These are phyloP conservation scores for Nothomitra cinnamomea DNA, from an alignment of 2,329 filamentous ascomycete species.

Conservation along the genomic window DNA sequence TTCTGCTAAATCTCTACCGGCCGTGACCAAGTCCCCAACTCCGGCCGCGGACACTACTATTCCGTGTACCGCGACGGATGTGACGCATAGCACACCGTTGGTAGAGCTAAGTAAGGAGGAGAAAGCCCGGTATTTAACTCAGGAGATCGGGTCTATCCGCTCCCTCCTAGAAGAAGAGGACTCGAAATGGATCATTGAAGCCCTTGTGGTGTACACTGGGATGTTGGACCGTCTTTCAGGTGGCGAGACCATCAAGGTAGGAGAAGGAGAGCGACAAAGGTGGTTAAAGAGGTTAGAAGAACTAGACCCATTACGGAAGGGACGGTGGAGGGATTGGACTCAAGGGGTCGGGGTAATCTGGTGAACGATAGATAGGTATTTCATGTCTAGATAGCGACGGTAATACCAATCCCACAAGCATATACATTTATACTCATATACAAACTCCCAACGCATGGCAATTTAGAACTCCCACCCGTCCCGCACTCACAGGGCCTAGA, in stretches of 20 bases:
- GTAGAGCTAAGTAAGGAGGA: background rate
- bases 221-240: constrained; percentile 23
- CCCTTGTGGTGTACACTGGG: constrained; percentile 57
- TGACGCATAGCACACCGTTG: constrained; percentile 36
- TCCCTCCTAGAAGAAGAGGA: constrained; percentile 47
- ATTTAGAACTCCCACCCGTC: no score
- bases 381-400: no score
- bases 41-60: constrained; percentile 30
- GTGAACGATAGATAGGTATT: no score
- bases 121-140: constrained; percentile 54
- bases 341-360: background rate
- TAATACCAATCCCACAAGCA: no score
- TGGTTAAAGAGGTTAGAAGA: constrained; percentile 18
- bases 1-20: background rate
- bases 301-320: constrained; percentile 18
- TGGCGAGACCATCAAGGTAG: constrained; percentile 20
- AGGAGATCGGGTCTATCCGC: constrained; percentile 60
- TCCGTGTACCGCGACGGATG: constrained; percentile 38
- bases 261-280: constrained; percentile 35
- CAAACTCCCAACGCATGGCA: no score
- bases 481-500: background rate
- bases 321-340: constrained; percentile 17
- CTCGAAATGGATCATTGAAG: constrained; percentile 82
- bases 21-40: constrained; percentile 28
- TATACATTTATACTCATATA: no score